Evolutionary conservation across 345 rosid genomes (phyloP).

Genomic region (Luvunga scandens): DNA sequence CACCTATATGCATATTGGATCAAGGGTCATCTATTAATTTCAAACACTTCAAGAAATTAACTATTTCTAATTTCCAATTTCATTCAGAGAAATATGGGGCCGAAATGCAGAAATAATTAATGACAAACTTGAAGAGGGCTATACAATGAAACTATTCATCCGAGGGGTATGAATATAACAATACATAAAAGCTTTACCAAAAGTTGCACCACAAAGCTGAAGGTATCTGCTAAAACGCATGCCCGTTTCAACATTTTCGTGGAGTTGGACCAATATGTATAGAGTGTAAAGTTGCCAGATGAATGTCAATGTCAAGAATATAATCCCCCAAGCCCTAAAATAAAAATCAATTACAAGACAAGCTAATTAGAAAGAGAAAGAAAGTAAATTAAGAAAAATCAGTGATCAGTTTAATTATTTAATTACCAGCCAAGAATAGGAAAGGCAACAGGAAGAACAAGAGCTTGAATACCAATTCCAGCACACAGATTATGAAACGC

Average conservation of each 20-base stretch:
- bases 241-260: conserved; percentile 55
- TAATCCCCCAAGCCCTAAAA: conserved; percentile 73
- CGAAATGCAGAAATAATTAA: too few species aligned
- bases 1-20: conserved; percentile 27
- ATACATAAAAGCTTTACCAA: conserved; percentile 40
- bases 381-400: too few species aligned
- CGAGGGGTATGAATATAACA: too few species aligned
- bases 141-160: too few species aligned
- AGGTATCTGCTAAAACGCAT: conserved; percentile 70
- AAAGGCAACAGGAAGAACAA: conserved; percentile 90
- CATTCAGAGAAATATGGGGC: too few species aligned
- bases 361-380: too few species aligned
- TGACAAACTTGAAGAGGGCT: too few species aligned
- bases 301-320: conserved; percentile 51
- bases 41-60: too few species aligned
- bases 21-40: too few species aligned
- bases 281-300: conserved; percentile 80
- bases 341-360: not conserved
- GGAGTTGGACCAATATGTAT: conserved; percentile 73
- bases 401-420: not conserved
- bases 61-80: too few species aligned
- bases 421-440: conserved; percentile 74
- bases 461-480: conserved; percentile 80
- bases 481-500: conserved; percentile 87
- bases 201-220: conserved; percentile 53